Evolutionary conservation across 352 stramenopile species (phyloP), one percentile per base, ranked within the genome.

Genomic region (Thalassiosira pacifica): DNA sequence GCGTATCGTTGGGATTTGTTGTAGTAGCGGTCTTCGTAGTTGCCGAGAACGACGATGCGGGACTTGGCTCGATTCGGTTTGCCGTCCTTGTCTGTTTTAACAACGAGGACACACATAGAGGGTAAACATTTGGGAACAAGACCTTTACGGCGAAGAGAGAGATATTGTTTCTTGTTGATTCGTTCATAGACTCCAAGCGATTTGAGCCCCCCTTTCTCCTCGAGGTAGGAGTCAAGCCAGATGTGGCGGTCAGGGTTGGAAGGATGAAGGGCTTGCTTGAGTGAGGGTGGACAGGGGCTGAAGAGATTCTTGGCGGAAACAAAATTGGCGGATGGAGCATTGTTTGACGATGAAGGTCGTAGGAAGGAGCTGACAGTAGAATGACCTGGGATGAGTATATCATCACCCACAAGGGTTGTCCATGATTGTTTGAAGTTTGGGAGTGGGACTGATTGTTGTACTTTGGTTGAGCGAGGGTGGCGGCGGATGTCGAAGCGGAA

Each of bases 41-140:
- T 89, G 19, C 86, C 77, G 0, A 89, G 60, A 8, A 85, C 69
- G 0, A 91, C 82, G 34, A 89, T 89, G 8, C 82, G 32, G 9
- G 69, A 87, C 67, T 91, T 91, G 18, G 86, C 82, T 0, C 74
- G 45, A 42, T 78, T 22, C 13, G 85, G 82, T 18, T 76, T 76
- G 2, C 60, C 37, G 22, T 87, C 64, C 61, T 82, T 66, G 53
- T 89, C 74, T 0, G 34, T 34, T 75, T 91, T 91, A 10, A 86
- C 45, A 13, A 77, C 67, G 13, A 88, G 66, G 6, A 89, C 52
- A 48, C 78, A 88, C 86, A 91, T 89, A 3, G 82, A 78, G 8
- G 61, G 37, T 13, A 83, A 73, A 6, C 61, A 26, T 9, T 53
- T 40, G 0, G 52, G 63, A 31, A 73, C 45, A 1, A 27, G 1